phyloP scores from a whole-genome alignment of 106 monocot genomes.

The Dioscorea alata region DNA sequence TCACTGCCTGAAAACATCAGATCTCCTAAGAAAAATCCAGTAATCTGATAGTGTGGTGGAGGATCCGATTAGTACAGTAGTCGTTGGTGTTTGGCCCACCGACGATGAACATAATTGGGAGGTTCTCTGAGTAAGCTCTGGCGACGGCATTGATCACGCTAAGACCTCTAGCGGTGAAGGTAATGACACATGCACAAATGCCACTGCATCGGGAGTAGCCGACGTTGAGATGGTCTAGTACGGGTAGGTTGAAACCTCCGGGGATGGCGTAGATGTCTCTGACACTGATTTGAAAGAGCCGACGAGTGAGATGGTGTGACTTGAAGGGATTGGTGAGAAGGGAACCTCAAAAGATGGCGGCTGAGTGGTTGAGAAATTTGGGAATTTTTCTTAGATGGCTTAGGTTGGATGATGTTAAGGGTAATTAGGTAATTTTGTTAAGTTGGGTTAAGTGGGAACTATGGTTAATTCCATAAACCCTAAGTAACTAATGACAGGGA shows the following conservation, averaged over 20 bases:
- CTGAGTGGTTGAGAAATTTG: too few relatives aligned
- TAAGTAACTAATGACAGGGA: too few relatives aligned
- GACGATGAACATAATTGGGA: slow-evolving; percentile 53
- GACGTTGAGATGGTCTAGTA: slow-evolving; percentile 53
- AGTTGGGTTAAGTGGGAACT: too few relatives aligned
- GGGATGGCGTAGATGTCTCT: slow-evolving; percentile 50
- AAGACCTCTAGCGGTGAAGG: slow-evolving; percentile 68
- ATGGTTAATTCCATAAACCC: too few relatives aligned
- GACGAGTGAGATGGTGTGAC: slow-evolving; percentile 30
- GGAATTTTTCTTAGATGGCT: too few relatives aligned
- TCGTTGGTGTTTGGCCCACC: slow-evolving; percentile 59
- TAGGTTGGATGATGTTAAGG: too few relatives aligned
- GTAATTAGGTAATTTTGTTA: too few relatives aligned
- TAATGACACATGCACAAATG: slow-evolving; percentile 53
- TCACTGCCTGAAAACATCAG: slow-evolving; percentile 58
- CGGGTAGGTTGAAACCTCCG: slow-evolving; percentile 56
- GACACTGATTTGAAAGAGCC: slow-evolving; percentile 41
- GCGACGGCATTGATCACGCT: too few relatives aligned
- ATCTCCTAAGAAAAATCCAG: slow-evolving; percentile 72
- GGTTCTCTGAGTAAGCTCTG: slow-evolving; percentile 60
- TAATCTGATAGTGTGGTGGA: slow-evolving; percentile 71
- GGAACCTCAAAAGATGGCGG: too few relatives aligned
- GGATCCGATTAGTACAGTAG: slow-evolving; percentile 52
- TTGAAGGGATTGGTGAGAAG: neutral
- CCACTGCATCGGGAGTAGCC: slow-evolving; percentile 46